Evolutionary conservation across 208 protist genomes (phyloP).

Genomic region (Leishmania gerbilli): DNA sequence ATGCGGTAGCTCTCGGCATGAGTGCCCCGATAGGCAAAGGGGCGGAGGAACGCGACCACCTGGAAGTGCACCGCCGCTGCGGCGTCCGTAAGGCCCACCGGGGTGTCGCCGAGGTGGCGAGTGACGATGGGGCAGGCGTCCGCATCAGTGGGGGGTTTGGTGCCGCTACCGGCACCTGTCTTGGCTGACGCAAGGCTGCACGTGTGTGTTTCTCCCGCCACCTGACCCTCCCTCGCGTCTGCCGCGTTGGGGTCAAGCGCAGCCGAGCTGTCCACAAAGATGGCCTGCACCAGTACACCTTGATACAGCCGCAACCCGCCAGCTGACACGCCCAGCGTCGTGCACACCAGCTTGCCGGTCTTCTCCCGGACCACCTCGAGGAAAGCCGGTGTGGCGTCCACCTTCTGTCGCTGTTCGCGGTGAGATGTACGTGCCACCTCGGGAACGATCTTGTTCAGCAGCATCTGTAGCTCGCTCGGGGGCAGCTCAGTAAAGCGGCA

Average conservation of each 20-base stretch:
- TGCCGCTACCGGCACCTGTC: background rate
- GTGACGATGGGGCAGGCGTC: slow-evolving; percentile 12
- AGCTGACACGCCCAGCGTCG: slow-evolving; percentile 43
- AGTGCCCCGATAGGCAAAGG: slow-evolving; percentile 62
- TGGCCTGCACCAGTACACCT: slow-evolving; percentile 56
- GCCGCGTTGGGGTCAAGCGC: background rate
- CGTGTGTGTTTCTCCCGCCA: background rate
- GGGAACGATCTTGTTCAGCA: slow-evolving; percentile 75
- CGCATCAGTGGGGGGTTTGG: background rate
- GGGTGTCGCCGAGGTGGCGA: slow-evolving; percentile 27
- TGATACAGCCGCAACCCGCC: slow-evolving; percentile 75
- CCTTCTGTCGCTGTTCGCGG: background rate
- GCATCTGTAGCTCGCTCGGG: slow-evolving; percentile 53
- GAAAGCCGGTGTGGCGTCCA: background rate
- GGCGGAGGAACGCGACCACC: slow-evolving; percentile 59
- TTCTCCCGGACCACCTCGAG: slow-evolving; percentile 58
- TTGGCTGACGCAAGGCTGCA: background rate
- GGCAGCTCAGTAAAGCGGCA: slow-evolving; percentile 41
- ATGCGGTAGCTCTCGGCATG: slow-evolving; percentile 84
- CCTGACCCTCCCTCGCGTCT: background rate
- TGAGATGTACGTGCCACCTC: slow-evolving; percentile 35
- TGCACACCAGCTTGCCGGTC: slow-evolving; percentile 71
- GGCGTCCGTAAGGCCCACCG: slow-evolving; percentile 28
- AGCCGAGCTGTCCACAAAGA: slow-evolving; percentile 63
- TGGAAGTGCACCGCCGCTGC: slow-evolving; percentile 44